A percentile compares a stretch with the other conserved stretches of the same genome.
These are phyloP conservation scores for Nicotiana noctiflora DNA, from an alignment of 257 asterid species.

Conservation along the genomic window DNA sequence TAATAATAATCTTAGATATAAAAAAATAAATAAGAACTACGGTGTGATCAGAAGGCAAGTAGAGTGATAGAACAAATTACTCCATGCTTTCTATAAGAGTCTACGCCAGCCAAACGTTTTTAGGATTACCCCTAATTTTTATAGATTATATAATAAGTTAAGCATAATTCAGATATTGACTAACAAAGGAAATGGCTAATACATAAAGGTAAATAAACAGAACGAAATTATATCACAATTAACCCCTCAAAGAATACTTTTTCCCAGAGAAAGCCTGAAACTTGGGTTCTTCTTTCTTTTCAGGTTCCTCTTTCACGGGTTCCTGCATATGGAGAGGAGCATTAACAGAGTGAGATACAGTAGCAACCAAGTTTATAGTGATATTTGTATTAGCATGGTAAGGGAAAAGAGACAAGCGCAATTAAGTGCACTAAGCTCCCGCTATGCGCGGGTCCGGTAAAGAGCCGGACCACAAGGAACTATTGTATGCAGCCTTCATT, in stretches of 20 bases:
- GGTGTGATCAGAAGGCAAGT: background rate
- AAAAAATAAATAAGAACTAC: background rate
- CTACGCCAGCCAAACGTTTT: background rate
- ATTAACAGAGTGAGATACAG: background rate
- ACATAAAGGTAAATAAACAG: background rate
- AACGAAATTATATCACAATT: slow-evolving; percentile 19
- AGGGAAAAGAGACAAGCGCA: background rate
- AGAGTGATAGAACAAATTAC: background rate
- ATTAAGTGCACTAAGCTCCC: no score
- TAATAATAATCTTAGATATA: background rate
- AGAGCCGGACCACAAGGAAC: no score
- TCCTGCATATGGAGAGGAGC: slow-evolving; percentile 18
- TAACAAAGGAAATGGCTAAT: background rate
- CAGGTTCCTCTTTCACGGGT: slow-evolving; percentile 60
- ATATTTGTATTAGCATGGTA: no score
- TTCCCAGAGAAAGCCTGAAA: slow-evolving; percentile 69
- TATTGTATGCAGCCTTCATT: no score
- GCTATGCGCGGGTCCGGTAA: no score
- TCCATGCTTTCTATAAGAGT: background rate
- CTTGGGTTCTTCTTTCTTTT: slow-evolving; percentile 68
- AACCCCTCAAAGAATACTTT: slow-evolving; percentile 66
- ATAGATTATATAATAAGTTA: background rate
- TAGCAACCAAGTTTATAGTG: background rate
- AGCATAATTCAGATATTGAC: background rate
- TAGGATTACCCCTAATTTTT: background rate